phyloP scores from a whole-genome alignment of 2,329 filamentous ascomycete genomes.

The Sporothrix mexicana region DNA sequence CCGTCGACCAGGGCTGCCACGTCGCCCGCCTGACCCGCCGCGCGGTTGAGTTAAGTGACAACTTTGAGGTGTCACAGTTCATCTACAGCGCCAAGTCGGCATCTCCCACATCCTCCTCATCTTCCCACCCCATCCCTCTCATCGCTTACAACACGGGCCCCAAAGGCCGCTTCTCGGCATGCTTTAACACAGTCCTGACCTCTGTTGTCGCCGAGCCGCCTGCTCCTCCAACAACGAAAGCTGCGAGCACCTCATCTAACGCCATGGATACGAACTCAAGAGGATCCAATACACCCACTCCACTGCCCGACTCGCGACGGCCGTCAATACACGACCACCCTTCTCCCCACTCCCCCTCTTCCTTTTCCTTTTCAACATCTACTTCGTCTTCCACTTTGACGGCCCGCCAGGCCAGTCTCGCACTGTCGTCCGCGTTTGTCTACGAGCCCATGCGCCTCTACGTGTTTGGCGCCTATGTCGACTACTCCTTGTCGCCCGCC shows the following conservation, averaged over 20 bases:
- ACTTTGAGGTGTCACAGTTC: conserved; percentile 56
- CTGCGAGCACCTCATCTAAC: background rate
- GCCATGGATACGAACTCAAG: background rate
- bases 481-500: conserved; percentile 71
- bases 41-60: conserved; percentile 60
- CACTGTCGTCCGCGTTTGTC: conserved; percentile 66
- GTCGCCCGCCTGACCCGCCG: conserved; percentile 66
- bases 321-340: background rate
- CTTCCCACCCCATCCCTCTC: conserved; percentile 53
- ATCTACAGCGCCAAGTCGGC: conserved; percentile 50
- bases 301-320: background rate
- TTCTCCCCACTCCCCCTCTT: conserved; percentile 39
- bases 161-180: conserved; percentile 49
- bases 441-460: conserved; percentile 71
- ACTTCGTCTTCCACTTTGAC: conserved; percentile 52
- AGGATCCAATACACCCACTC: background rate
- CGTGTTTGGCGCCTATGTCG: conserved; percentile 69
- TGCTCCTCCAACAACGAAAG: conserved; percentile 40
- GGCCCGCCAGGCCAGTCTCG: conserved; percentile 61
- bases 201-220: conserved; percentile 53
- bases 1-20: conserved; percentile 62
- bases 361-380: background rate
- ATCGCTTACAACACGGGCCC: conserved; percentile 54
- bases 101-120: conserved; percentile 48
- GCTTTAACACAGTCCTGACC: conserved; percentile 57